These are phyloP conservation scores for Cryptococcus sp. DNA, from an alignment of 1,284 basidiomycete species.

Conservation along the genomic window DNA sequence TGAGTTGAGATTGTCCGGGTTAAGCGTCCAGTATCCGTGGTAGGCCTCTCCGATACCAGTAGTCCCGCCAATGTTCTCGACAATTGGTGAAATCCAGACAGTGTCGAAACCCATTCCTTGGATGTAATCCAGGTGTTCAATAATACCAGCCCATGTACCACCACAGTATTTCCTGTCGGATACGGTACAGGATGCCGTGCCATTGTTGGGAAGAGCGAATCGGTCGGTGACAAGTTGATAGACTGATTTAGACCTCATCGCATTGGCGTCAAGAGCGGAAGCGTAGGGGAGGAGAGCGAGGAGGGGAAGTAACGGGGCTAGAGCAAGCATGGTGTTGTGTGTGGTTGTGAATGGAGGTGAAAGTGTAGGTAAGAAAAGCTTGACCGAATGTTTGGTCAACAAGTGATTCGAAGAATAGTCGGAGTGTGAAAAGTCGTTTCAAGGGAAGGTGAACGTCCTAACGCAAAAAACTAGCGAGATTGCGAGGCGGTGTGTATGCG, in stretches of 20 bases:
- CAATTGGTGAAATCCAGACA: constrained; percentile 46
- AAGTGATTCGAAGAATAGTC: background rate
- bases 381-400: background rate
- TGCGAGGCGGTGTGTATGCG: too few species aligned
- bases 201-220: constrained; percentile 33
- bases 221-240: constrained; percentile 47
- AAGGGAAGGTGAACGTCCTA: too few species aligned
- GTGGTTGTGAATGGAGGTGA: background rate
- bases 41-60: constrained; percentile 38
- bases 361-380: background rate
- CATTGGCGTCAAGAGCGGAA: constrained; percentile 24
- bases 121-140: constrained; percentile 42
- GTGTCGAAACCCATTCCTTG: constrained; percentile 48
- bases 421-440: background rate
- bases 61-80: constrained; percentile 37
- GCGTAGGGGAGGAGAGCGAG: constrained; percentile 16
- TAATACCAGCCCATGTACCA: constrained; percentile 39
- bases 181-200: constrained; percentile 25
- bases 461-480: too few species aligned
- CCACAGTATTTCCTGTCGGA: constrained; percentile 37
- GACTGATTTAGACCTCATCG: constrained; percentile 40
- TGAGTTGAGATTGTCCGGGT: constrained; percentile 41
- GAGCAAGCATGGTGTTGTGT: constrained; percentile 3
- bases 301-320: constrained; percentile 17
- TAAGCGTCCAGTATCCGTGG: constrained; percentile 42